Percentiles rank a stretch among this genome's conserved stretches.
phyloP scores from a whole-genome alignment of 352 stramenopile genomes.

The Globisporangium okanoganense region DNA sequence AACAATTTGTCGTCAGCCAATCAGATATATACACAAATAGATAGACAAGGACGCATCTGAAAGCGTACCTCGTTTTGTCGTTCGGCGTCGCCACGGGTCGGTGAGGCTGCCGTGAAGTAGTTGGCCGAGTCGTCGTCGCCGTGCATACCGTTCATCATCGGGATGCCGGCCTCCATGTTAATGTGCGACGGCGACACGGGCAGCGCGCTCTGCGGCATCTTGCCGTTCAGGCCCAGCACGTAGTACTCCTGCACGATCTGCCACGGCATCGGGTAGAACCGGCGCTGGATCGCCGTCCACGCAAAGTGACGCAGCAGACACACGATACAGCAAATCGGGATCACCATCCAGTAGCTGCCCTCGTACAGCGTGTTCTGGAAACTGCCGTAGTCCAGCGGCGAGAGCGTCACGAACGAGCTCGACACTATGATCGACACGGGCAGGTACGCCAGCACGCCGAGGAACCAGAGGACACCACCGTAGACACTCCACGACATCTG shows the following conservation, averaged over 20 bases:
- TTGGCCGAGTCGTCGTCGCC: slow-evolving; percentile 27
- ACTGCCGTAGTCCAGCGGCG: slow-evolving; percentile 62
- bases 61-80: slow-evolving; percentile 11
- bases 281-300: slow-evolving; percentile 68
- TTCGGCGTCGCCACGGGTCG: background rate
- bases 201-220: slow-evolving; percentile 12
- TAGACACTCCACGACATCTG: slow-evolving; percentile 77
- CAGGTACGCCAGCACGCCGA: slow-evolving; percentile 65
- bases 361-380: slow-evolving; percentile 70
- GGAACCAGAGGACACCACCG: slow-evolving; percentile 43
- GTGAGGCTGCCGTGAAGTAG: slow-evolving; percentile 41
- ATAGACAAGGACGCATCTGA: too few species aligned
- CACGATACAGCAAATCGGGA: slow-evolving; percentile 51
- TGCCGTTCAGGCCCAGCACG: slow-evolving; percentile 27
- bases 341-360: slow-evolving; percentile 68
- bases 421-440: slow-evolving; percentile 57
- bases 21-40: slow-evolving; percentile 14
- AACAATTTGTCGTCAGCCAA: background rate
- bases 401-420: slow-evolving; percentile 61
- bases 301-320: slow-evolving; percentile 63
- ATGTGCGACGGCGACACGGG: slow-evolving; percentile 25
- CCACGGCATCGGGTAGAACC: slow-evolving; percentile 72
- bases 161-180: slow-evolving; percentile 54
- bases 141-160: slow-evolving; percentile 32
- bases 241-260: slow-evolving; percentile 82